Conservation (phyloP, 2,329 filamentous ascomycete genomes). For the Cladophialophora chaetospira region DNA sequence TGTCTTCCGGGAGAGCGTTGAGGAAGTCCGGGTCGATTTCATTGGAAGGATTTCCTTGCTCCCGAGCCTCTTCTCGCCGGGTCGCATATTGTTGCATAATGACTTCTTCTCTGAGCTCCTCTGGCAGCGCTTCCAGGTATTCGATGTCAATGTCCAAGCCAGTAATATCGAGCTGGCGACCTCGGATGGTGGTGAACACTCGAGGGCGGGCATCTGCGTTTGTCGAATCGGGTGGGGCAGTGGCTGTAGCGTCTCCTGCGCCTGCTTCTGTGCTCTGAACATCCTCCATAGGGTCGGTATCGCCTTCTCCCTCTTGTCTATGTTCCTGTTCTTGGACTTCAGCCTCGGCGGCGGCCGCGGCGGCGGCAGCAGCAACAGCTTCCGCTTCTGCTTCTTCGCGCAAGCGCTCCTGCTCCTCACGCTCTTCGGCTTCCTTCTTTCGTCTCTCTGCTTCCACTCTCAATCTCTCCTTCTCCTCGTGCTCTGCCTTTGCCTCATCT, state of each 20-base stretch:
- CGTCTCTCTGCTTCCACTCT: constrained; percentile 73
- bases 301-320: constrained; percentile 30
- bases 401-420: constrained; percentile 63
- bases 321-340: constrained; percentile 31
- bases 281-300: constrained; percentile 71
- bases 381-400: constrained; percentile 53
- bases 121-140: constrained; percentile 94
- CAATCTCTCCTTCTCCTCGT: constrained; percentile 62
- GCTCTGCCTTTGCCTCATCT: constrained; percentile 62
- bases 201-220: constrained; percentile 59
- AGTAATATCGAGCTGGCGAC: constrained; percentile 88
- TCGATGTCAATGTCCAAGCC: constrained; percentile 91
- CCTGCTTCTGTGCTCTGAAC: constrained; percentile 59
- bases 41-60: constrained; percentile 54
- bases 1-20: constrained; percentile 85
- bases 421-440: constrained; percentile 67
- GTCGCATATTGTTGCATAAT: constrained; percentile 87
- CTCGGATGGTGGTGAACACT: constrained; percentile 79
- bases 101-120: constrained; percentile 94
- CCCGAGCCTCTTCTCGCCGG: constrained; percentile 75
- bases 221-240: constrained; percentile 37
- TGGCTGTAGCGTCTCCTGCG: constrained; percentile 36
- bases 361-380: constrained; percentile 46
- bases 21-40: constrained; percentile 70
- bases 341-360: constrained; percentile 42